Base-by-base conservation (phyloP, 371 early-diverging fungal species). In the Chytridium lagenaria region DNA sequence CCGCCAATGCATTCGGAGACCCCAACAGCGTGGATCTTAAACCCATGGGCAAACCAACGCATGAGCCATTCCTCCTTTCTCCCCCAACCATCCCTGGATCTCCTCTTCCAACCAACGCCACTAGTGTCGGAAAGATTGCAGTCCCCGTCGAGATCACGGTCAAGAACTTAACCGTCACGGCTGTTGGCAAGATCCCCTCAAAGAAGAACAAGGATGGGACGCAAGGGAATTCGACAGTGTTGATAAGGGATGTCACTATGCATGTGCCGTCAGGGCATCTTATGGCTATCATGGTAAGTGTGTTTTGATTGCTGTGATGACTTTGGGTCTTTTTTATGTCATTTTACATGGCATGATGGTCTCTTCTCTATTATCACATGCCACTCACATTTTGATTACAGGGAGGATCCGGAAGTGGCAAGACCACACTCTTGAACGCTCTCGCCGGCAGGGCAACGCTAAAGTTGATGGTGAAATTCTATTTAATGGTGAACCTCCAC, bases 391-490 rank as follows among this genome's bases (percentile, higher is more conserved):
- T 2, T 30, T 36, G 19, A 12, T 38, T 16, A 1, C 64, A 72
- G 78, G 77, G 77, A 0, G 74, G 69, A n/a, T 71, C 72, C 28
- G 79, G 79, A 15, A 69, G 71, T 63, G 79, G 79, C 0, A 79
- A 79, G 51, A 79, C 79, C 0, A 79, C 79, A 7, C 71, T 79
- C 1, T 51, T 80, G 38, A 77, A 77, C 50, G 61, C 70, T 15
- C 75, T 80, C 31, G 72, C 80, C n/a, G 80, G 80, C 22, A 16
- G 71, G 15, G 30, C 26, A 37, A 28, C 16, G n/a, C 38, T 12
- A 65, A 7, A 16, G 50, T 71, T n/a, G 34, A 74, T 7, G 79
- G 79, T 1, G 22, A 55, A 33, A 73, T 79, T 28, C 40, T 40
- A 22, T 75, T 80, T 68, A 74, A 80, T 59, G 72, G 69, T 19